A percentile compares a stretch with the other conserved stretches of the same genome.
Evolutionary conservation across 495 filamentous ascomycete genomes (phyloP).

Genomic region (Penicillium odoratum): DNA sequence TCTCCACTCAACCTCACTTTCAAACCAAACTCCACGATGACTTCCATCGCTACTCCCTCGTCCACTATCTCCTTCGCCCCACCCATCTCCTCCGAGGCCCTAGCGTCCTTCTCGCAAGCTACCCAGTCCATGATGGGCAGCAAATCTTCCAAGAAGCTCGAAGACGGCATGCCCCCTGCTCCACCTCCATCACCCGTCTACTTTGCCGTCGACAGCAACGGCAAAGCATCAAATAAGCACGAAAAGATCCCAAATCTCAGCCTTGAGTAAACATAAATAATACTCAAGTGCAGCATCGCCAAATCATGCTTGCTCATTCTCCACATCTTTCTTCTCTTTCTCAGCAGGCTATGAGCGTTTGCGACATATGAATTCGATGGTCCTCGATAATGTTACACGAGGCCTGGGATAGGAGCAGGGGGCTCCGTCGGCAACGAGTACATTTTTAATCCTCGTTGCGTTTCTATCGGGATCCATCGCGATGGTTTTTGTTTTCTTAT

Average conservation of each 20-base stretch:
- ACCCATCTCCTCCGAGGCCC: constrained; percentile 24
- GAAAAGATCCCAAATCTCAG: constrained; percentile 24
- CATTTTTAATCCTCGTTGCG: background rate
- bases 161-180: constrained; percentile 41
- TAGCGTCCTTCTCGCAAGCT: constrained; percentile 40
- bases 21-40: constrained; percentile 21
- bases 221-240: constrained; percentile 12
- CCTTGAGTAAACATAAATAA: constrained; percentile 18
- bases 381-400: background rate
- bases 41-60: constrained; percentile 22
- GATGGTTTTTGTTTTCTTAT: constrained; percentile 1
- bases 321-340: background rate
- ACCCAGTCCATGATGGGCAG: constrained; percentile 37
- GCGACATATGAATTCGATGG: background rate
- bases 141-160: constrained; percentile 29
- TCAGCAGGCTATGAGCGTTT: constrained; percentile 3
- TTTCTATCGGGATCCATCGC: background rate
- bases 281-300: background rate
- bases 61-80: constrained; percentile 21
- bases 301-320: background rate
- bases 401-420: background rate
- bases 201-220: constrained; percentile 27
- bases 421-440: background rate
- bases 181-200: constrained; percentile 52
- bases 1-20: constrained; percentile 1